Base-by-base conservation (phyloP, 2,329 filamentous ascomycete species). In the Aureobasidium zeae region DNA sequence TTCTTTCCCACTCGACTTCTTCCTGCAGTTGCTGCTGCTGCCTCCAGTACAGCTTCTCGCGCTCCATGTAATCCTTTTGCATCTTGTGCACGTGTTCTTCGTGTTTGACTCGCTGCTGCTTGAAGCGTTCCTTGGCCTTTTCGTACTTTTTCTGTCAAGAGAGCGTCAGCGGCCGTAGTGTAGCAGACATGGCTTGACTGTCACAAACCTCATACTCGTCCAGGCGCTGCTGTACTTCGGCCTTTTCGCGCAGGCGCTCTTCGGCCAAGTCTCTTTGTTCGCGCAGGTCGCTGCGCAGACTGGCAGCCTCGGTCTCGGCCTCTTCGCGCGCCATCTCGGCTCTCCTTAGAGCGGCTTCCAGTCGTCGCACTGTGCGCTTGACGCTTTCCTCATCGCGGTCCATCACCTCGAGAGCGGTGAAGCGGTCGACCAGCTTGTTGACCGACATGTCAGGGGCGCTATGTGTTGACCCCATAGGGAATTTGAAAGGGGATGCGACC, bases 241-340 rank as follows among this genome's bases (percentile, higher is more conserved):
- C 76, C 51, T 77, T 67, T 60, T 86, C 81, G 26, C 80, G 67
- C 45, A 81, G 77, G 45, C 71, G 74, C 9, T 76, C 73, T 49
- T 86, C 80, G 4, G 83, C 79, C 11, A 79, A 50, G 42, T 80
- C 72, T 48, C 68, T 73, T 48, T 84, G 58, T 30, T 62, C 55
- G 46, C 70, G 67, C 15, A 64, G 63, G 56, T 86, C 81, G 7
- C 84, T 79, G 48, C 72, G 72, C 53, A 76, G 72, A 30, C 71
- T 71, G 49, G 74, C 72, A 65, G 79, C 71, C 54, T 86, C 80
- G n/a, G 64, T 66, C 63, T 86, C 82, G 10, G 81, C 79, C 63
- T 83, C 79, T 57, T 87, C 82, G 20, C 63, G 50, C 15, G 60
- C 63, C 45, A 64, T 60, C 51, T 66, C 64, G 13, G 68, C 64